Evolutionary conservation across 2,329 filamentous ascomycete species (phyloP), one percentile per base, ranked within the genome.

Genomic region (Pseudogymnoascus sp.): DNA sequence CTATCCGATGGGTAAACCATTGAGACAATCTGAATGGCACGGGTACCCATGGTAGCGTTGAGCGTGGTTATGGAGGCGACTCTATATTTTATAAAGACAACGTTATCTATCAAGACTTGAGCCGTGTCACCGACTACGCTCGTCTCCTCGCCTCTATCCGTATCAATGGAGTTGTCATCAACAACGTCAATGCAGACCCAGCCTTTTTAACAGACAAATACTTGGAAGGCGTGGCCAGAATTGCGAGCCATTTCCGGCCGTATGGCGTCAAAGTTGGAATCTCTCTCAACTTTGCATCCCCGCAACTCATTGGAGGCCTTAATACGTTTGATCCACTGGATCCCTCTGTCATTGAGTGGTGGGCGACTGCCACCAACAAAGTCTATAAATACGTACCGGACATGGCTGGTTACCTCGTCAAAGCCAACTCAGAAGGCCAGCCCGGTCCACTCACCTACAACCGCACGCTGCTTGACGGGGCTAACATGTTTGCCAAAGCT

Each of bases 391-490:
- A 77, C 1, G 79, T 91, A 1, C 87, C 87, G 0, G 87, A 90
- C 68, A 77, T 90, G 72, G 83, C 82, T 1, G 87, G 88, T 0
- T 90, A 87, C 67, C 77, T 89, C 3, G 80, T 90, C 66, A 91
- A 91, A 71, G 87, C 87, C 7, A 86, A 87, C 70, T 88, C 85
- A 0, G 88, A 90, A 73, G 87, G 86, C 1, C 86, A 90, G 69
- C 86, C 87, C 0, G 87, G 87, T 0, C 87, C 87, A 0, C 68
- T 86, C 23, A 86, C 83, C 0, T 90, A 90, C 74, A 87, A 88
- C 68, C 82, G 88, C 10, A 90, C 87, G 0, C 77, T 90, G 0
- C 80, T 87, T 1, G 78, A 89, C 28, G 87, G 85, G 1, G 87
- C 86, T 4, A 89, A 89, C 68, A 74, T 90, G 63, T 90, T 90